phyloP scores from a whole-genome alignment of 768 basidiomycete genomes.

The Botryobasidium botryosum region DNA sequence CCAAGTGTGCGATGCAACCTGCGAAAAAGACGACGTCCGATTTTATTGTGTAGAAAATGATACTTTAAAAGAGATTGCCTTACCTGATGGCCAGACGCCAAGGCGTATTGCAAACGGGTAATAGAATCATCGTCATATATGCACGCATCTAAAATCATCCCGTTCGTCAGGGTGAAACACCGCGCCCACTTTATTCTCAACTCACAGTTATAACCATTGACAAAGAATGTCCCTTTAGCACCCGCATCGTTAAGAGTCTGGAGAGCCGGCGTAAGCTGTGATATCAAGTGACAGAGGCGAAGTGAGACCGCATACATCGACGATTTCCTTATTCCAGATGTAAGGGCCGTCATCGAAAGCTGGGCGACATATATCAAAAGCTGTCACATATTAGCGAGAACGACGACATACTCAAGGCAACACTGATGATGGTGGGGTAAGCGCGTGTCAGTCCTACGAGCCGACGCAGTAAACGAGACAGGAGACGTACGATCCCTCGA shows the following conservation, averaged over 20 bases:
- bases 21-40: background rate
- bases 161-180: too few species aligned
- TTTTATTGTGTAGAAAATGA: background rate
- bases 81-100: conserved; percentile 5
- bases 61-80: background rate
- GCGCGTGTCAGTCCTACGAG: too few species aligned
- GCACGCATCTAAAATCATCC: conserved; percentile 7
- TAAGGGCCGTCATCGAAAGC: conserved; percentile 11
- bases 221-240: conserved; percentile 7
- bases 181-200: background rate
- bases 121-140: conserved; percentile 11
- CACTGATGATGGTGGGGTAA: too few species aligned
- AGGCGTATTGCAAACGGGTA: conserved; percentile 3
- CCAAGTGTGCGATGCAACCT: background rate
- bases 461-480: too few species aligned
- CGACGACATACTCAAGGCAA: too few species aligned
- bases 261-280: too few species aligned
- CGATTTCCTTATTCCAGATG: conserved; percentile 5
- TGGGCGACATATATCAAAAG: too few species aligned
- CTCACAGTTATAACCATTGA: too few species aligned
- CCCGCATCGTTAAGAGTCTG: background rate
- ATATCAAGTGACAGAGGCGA: too few species aligned
- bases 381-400: too few species aligned
- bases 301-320: too few species aligned
- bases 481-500: too few species aligned